Evolutionary conservation across 768 basidiomycete genomes (phyloP).

Genomic region (Dentipellis sp.): DNA sequence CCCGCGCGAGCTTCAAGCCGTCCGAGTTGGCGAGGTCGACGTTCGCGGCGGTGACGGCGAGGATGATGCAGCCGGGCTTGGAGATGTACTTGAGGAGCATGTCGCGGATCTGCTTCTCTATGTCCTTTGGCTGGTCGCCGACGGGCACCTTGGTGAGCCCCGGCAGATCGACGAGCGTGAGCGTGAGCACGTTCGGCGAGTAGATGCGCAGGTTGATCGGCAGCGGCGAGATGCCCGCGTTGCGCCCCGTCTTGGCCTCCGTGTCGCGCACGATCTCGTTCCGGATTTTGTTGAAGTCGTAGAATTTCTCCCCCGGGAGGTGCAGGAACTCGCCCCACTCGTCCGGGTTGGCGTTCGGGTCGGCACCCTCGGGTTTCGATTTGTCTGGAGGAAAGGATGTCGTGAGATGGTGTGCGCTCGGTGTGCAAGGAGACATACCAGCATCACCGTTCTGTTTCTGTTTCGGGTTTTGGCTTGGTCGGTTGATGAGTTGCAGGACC

Average conservation of each 20-base stretch:
- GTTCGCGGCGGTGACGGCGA: slow-evolving; percentile 94
- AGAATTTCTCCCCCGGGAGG: slow-evolving; percentile 94
- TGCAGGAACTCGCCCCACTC: slow-evolving; percentile 99
- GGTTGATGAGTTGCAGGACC: slow-evolving; percentile 93
- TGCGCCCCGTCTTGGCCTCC: slow-evolving; percentile 96
- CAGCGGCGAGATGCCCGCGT: slow-evolving; percentile 94
- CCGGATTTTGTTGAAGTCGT: slow-evolving; percentile 94
- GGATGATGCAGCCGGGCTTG: slow-evolving; percentile 91
- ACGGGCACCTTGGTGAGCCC: slow-evolving; percentile 94
- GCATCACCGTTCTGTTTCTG: slow-evolving; percentile 32
- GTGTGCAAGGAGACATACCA: slow-evolving; percentile 10
- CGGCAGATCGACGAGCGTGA: slow-evolving; percentile 95
- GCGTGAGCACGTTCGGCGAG: slow-evolving; percentile 94
- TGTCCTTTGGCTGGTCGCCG: slow-evolving; percentile 94
- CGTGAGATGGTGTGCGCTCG: slow-evolving; percentile 3
- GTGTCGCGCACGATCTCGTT: slow-evolving; percentile 96
- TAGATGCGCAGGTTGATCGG: slow-evolving; percentile 97
- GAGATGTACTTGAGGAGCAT: slow-evolving; percentile 96
- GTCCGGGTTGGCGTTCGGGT: slow-evolving; percentile 78
- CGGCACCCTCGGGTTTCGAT: slow-evolving; percentile 32
- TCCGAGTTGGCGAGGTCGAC: slow-evolving; percentile 98
- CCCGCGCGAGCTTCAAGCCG: slow-evolving; percentile 90
- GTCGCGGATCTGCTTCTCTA: slow-evolving; percentile 94
- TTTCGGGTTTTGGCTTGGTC: slow-evolving; percentile 39
- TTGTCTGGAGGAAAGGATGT: slow-evolving; percentile 22